Evolutionary conservation across 345 rosid genomes (phyloP), one percentile per base, ranked within the genome.

Genomic region (Kernera saxatilis): DNA sequence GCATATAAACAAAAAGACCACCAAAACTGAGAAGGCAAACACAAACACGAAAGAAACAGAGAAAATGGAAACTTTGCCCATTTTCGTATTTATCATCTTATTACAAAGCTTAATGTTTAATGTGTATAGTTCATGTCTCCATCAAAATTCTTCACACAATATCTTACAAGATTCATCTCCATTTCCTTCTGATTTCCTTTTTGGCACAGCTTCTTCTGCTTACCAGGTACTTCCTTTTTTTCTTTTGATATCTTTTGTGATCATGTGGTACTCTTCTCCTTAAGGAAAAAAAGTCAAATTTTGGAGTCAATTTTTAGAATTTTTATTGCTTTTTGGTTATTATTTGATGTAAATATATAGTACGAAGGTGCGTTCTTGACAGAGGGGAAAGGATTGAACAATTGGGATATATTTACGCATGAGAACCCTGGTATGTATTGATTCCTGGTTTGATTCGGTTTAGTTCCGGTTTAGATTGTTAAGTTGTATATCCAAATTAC

Each of bases 171-270:
- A 27, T 2, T 35, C 49, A 18, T 55, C 23, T 45, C 6, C 83
- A 15, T 82, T 87, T 60, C 85, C 91, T 14, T 25, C 64, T 30
- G 74, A 73, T 76, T 89, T 92, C 66, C 85, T 92, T 58, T 87
- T 86, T 55, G 97, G 96, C 67, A 84, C 96, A 10, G 88, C 98
- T 5, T 83, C 96, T 58, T 89, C 96, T 65, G 84, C 96, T 27
- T 87, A 87, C 65, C 93, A 91, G 89, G 92, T 88, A 56, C 43
- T 33, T 41, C 35, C 8, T 35, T 27, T 14, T 9, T 22, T 22
- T 36, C 2, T 18, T n/a, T 56, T 51, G 12, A 27, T 40, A 49
- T 37, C 0, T 39, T 66, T 32, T 46, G 15, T 30, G 33, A 8
- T 44, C 15, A 25, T 23, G 4, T 19, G 7, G 8, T 9, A 10